These are phyloP conservation scores for Aspergillus novoparasiticus DNA, from an alignment of 2,329 filamentous ascomycete species.

Conservation along the genomic window DNA sequence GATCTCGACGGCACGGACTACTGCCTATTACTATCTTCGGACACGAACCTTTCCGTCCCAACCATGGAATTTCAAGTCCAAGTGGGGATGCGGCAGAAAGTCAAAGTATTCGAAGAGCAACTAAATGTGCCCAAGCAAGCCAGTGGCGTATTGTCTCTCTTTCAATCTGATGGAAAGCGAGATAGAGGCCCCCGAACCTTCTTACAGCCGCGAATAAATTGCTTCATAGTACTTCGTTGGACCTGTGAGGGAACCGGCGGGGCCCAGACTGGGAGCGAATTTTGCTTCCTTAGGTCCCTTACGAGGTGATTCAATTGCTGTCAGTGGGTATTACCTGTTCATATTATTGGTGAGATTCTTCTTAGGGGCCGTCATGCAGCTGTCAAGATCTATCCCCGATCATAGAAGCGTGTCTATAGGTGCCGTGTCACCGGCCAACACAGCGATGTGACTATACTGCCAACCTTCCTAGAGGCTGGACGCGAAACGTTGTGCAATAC, in stretches of 20 bases:
- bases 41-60: background rate
- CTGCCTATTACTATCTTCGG: background rate
- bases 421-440: background rate
- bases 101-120: background rate
- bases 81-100: background rate
- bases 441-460: background rate
- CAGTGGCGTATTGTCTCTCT: background rate
- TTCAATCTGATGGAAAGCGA: background rate
- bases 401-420: constrained; percentile 1
- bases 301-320: background rate
- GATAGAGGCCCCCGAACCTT: background rate
- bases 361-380: background rate
- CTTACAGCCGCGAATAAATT: background rate
- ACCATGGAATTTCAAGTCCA: background rate
- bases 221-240: background rate
- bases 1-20: background rate
- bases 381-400: background rate
- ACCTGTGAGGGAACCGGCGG: background rate
- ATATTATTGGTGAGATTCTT: background rate
- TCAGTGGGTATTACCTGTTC: background rate
- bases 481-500: constrained; percentile 1
- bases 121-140: too few relatives aligned
- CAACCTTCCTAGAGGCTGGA: background rate
- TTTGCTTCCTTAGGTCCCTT: background rate
- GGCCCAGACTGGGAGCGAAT: background rate